Conservation (phyloP, 2,329 filamentous ascomycete species). For the Apiospora saccharicola region DNA sequence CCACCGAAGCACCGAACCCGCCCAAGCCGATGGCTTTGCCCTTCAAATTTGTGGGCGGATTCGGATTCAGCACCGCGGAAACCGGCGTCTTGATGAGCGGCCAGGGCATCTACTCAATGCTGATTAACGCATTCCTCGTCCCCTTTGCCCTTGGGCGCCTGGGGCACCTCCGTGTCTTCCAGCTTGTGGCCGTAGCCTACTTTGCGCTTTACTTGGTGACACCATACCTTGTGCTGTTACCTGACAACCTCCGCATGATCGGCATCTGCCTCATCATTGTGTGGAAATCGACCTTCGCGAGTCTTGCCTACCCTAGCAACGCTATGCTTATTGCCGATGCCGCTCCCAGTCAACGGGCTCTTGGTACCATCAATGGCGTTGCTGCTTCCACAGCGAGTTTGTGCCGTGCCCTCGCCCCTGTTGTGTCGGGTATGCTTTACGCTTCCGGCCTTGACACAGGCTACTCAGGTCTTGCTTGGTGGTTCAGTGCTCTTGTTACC, state of each 20-base stretch:
- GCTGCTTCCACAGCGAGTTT: conserved; percentile 91
- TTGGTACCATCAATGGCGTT: conserved; percentile 92
- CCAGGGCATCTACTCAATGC: conserved; percentile 88
- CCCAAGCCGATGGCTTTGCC: conserved; percentile 68
- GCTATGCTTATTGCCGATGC: conserved; percentile 90
- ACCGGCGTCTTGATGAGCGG: conserved; percentile 89
- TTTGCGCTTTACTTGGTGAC: conserved; percentile 87
- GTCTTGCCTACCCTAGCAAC: conserved; percentile 89
- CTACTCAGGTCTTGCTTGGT: conserved; percentile 92
- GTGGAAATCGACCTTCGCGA: conserved; percentile 93
- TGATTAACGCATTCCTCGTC: conserved; percentile 85
- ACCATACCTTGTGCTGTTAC: conserved; percentile 88
- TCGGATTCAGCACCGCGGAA: conserved; percentile 80
- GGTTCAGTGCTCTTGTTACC: conserved; percentile 82
- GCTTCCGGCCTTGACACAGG: conserved; percentile 79
- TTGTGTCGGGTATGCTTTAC: conserved; percentile 85
- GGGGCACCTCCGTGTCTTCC: conserved; percentile 83
- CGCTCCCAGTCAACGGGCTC: conserved; percentile 80
- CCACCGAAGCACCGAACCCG: conserved; percentile 63
- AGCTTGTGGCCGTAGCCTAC: conserved; percentile 81
- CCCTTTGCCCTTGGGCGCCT: conserved; percentile 77
- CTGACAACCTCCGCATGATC: conserved; percentile 72
- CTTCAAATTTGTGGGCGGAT: conserved; percentile 89
- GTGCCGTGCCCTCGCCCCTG: conserved; percentile 87
- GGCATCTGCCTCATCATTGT: conserved; percentile 81